A percentile compares a stretch with the other conserved stretches of the same genome.
phyloP scores from a whole-genome alignment of 2,329 filamentous ascomycete species.

The Colletotrichum spinosum region DNA sequence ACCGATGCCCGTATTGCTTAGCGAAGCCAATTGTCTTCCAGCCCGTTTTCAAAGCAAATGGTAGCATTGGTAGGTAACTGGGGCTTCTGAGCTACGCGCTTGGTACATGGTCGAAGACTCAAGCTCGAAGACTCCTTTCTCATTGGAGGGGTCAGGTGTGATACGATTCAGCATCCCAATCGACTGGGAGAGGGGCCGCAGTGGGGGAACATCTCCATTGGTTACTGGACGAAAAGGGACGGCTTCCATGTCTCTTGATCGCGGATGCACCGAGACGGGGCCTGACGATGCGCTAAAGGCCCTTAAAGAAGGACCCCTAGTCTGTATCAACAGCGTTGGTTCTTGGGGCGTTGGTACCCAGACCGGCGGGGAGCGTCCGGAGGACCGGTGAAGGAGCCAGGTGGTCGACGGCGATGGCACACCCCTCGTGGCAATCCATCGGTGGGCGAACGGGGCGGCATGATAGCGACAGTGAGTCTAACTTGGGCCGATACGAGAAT shows the following conservation, averaged over 20 bases:
- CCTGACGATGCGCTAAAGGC: slow-evolving; percentile 32
- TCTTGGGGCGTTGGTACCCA: not conserved
- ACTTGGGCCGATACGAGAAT: slow-evolving; percentile 28
- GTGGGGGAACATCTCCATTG: slow-evolving; percentile 12
- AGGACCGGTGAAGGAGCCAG: slow-evolving; percentile 25
- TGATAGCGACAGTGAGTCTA: slow-evolving; percentile 3
- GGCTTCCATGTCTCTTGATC: slow-evolving; percentile 23
- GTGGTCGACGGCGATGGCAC: slow-evolving; percentile 3
- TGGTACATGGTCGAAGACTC: too few relatives aligned
- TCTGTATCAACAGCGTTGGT: slow-evolving; percentile 28
- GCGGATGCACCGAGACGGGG: slow-evolving; percentile 37
- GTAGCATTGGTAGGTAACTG: too few relatives aligned
- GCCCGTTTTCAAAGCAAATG: not conserved
- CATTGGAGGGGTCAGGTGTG: slow-evolving; percentile 20
- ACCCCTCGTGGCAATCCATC: slow-evolving; percentile 6
- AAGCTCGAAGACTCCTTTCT: not conserved
- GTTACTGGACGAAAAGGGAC: slow-evolving; percentile 21
- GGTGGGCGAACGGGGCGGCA: slow-evolving; percentile 9
- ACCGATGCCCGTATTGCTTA: too few relatives aligned
- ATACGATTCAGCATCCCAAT: slow-evolving; percentile 38
- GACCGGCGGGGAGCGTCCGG: not conserved
- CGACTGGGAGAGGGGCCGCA: slow-evolving; percentile 26
- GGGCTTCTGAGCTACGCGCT: too few relatives aligned
- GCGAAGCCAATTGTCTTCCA: slow-evolving; percentile 3
- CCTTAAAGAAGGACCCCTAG: slow-evolving; percentile 36